A percentile compares a stretch with the other conserved stretches of the same genome.
phyloP scores from a whole-genome alignment of 2,329 filamentous ascomycete genomes.

The Trichoderma cornu-damae region DNA sequence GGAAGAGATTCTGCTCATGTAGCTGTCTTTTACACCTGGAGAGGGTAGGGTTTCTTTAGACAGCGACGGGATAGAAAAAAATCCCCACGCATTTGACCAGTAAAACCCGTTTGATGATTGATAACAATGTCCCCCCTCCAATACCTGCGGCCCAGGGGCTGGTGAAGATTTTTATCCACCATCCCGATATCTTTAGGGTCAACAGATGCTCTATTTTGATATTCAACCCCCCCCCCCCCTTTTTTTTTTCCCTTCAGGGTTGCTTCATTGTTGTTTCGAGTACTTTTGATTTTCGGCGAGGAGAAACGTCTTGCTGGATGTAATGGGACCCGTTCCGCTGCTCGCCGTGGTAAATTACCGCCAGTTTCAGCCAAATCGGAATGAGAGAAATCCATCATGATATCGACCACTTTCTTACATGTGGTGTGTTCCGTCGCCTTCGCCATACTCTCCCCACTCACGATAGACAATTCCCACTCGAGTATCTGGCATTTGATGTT shows the following conservation, averaged over 20 bases:
- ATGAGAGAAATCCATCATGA: not conserved
- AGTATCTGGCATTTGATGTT: slow-evolving; percentile 32
- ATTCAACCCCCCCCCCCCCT: too few species aligned
- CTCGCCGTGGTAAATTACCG: not conserved
- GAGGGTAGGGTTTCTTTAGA: not conserved
- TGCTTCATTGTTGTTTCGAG: not conserved
- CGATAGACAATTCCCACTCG: slow-evolving; percentile 30
- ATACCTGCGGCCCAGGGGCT: not conserved
- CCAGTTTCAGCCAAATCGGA: not conserved
- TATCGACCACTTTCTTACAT: not conserved
- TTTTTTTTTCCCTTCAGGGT: not conserved
- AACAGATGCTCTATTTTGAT: not conserved
- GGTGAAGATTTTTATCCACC: not conserved
- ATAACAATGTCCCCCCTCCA: not conserved
- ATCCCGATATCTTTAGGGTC: not conserved
- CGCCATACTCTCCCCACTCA: slow-evolving; percentile 1
- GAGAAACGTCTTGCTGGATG: not conserved
- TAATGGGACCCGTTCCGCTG: not conserved
- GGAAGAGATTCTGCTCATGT: not conserved
- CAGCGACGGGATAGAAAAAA: not conserved
- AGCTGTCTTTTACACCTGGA: not conserved
- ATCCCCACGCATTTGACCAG: not conserved
- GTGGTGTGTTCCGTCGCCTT: not conserved
- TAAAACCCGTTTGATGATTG: not conserved
- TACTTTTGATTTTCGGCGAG: slow-evolving; percentile 5